Conservation (phyloP, 2,329 filamentous ascomycete genomes). For the Xylaria polymorpha region DNA sequence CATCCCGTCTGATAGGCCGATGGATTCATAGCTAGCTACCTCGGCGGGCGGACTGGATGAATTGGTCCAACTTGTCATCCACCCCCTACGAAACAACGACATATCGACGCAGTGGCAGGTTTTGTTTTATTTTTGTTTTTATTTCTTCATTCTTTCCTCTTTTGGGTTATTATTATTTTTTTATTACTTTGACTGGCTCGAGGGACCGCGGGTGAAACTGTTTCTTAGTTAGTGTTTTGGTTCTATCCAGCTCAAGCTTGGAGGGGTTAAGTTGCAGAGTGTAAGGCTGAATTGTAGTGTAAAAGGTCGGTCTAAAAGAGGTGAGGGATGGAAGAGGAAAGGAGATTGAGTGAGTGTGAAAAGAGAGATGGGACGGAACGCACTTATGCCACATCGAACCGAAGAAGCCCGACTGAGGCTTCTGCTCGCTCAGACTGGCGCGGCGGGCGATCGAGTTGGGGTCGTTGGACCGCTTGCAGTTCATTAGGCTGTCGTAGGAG, state of each 20-base stretch:
- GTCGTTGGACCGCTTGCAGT: conserved; percentile 61
- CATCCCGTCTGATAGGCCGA: not conserved
- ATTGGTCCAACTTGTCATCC: not conserved
- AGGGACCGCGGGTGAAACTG: conserved; percentile 48
- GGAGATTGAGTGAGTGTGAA: too few species aligned
- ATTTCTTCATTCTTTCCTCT: conserved; percentile 41
- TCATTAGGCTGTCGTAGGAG: conserved; percentile 64
- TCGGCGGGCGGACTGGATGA: too few species aligned
- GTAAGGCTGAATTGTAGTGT: not conserved
- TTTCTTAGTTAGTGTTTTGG: not conserved
- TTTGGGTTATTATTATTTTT: not conserved
- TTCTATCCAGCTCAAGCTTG: not conserved
- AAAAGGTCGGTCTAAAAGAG: too few species aligned
- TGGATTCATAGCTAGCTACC: not conserved
- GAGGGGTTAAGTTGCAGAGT: not conserved
- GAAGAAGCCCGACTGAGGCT: conserved; percentile 61
- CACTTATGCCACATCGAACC: conserved; percentile 69
- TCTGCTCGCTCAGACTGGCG: conserved; percentile 66
- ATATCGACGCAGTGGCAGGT: not conserved
- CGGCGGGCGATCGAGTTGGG: conserved; percentile 59
- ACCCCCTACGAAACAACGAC: not conserved
- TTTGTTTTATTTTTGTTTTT: not conserved
- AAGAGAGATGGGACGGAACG: conserved; percentile 42
- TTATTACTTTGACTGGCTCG: conserved; percentile 45
- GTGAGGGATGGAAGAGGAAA: too few species aligned